Base-by-base conservation (phyloP, 495 filamentous ascomycete genomes). In the Pseudomonodictys pantanalensis region DNA sequence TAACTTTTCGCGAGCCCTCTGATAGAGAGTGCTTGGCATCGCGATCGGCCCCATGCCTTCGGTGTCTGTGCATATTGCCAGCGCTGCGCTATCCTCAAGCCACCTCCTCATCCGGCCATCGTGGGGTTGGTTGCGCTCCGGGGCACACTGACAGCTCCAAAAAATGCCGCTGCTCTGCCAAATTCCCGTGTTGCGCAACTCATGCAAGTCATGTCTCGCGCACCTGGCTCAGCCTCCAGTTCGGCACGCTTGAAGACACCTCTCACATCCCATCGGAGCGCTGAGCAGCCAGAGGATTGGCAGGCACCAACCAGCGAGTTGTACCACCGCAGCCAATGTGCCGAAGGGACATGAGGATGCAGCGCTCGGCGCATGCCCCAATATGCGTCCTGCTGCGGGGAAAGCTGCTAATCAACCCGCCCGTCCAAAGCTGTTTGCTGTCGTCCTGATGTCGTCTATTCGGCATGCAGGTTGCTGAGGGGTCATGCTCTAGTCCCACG, bases 161-260 rank as follows among this genome's bases (percentile, higher is more conserved):
- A 35, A 50, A 46, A 46, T 52, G 48, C 57, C 57, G 24, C 25
- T 49, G 24, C 38, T 41, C 38, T 4, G 38, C 20, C n/a, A n/a
- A 10, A 47, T 23, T 35, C 35, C 51, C 58, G 51, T 56, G 33
- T 39, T 56, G 22, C 52, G 3, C n/a, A n/a, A n/a, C 35, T 60
- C 47, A 61, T 61, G 58, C 58, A 61, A 56, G 58, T 61, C 58
- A 61, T 61, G 29, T 6, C 2, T 35, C 38, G 20, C n/a, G n/a
- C n/a, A 18, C 4, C 38, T 12, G 48, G 26, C 20, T 52, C 26
- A 4, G 11, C 10, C 24, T 17, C 3, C 12, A 30, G 44, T 24
- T 22, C 17, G 20, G 20, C 22, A 4, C 22, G 3, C 15, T 22
- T 23, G 8, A 17, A n/a, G n/a, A n/a, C n/a, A n/a, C n/a, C n/a